phyloP scores from a whole-genome alignment of 1,284 basidiomycete genomes.

The Melampsora abietis-canadensis region DNA sequence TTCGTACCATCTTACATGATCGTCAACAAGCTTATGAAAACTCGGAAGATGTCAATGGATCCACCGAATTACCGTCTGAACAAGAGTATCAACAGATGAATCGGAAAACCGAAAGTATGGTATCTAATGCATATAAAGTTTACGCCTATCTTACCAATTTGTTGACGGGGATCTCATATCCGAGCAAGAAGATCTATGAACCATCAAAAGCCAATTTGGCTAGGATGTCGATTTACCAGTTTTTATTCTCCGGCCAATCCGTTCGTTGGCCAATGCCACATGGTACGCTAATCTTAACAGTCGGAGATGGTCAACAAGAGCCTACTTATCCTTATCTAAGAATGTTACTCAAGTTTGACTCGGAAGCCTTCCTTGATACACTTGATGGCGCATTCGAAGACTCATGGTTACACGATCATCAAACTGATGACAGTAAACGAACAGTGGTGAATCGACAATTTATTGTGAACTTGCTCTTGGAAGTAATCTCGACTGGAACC shows the following conservation, averaged over 20 bases:
- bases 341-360: conserved; percentile 78
- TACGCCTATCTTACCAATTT: conserved; percentile 84
- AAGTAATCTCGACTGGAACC: conserved; percentile 61
- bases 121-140: conserved; percentile 76
- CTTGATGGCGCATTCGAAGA: conserved; percentile 95
- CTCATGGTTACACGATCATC: conserved; percentile 71
- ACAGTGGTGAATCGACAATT: conserved; percentile 63
- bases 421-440: conserved; percentile 3
- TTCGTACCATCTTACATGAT: conserved; percentile 60
- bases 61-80: conserved; percentile 54
- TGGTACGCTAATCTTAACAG: conserved; percentile 67
- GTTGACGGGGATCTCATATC: conserved; percentile 81
- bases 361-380: conserved; percentile 89
- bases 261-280: conserved; percentile 71
- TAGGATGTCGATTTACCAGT: conserved; percentile 56
- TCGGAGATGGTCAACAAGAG: conserved; percentile 47
- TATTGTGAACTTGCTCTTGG: conserved; percentile 79
- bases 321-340: conserved; percentile 76
- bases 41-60: not conserved
- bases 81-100: conserved; percentile 43
- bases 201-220: conserved; percentile 66
- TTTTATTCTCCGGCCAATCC: conserved; percentile 78
- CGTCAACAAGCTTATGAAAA: conserved; percentile 35
- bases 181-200: conserved; percentile 70
- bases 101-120: conserved; percentile 57